Evolutionary conservation across 225 moss, liverwort and hornwort genomes (phyloP).

Genomic region (Climacium dendroides): DNA sequence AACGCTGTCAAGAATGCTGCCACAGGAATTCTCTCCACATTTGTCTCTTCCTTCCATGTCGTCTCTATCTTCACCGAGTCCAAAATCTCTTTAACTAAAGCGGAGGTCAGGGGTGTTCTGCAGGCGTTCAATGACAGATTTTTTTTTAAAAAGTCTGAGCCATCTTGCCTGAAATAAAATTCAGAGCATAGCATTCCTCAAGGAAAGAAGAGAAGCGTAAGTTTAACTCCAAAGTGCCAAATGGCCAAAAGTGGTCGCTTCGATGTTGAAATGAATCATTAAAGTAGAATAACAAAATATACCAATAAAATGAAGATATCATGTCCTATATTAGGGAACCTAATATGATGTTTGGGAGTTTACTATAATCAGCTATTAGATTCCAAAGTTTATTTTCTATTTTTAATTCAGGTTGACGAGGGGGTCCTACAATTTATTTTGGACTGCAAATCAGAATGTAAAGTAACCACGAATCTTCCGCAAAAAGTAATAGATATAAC

Average conservation of each 20-base stretch:
- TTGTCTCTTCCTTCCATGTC: conserved; percentile 14
- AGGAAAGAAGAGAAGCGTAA: too few relatives aligned
- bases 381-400: background rate
- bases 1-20: conserved; percentile 13
- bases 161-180: background rate
- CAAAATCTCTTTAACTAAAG: conserved; percentile 11
- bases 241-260: background rate
- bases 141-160: background rate
- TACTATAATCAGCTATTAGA: background rate
- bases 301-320: background rate
- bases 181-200: background rate
- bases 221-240: background rate
- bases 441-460: background rate
- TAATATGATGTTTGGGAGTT: background rate
- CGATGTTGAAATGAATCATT: background rate
- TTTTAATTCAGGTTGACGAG: background rate
- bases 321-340: background rate
- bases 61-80: conserved; percentile 13
- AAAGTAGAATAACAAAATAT: background rate
- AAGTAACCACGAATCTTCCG: background rate
- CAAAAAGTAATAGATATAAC: background rate
- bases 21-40: conserved; percentile 13
- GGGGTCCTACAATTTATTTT: background rate
- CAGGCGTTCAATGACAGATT: background rate
- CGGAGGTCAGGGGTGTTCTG: conserved; percentile 25